These are phyloP conservation scores for Eragrostis curvula DNA, from an alignment of 176 grass and related monocot genomes.

Conservation along the genomic window DNA sequence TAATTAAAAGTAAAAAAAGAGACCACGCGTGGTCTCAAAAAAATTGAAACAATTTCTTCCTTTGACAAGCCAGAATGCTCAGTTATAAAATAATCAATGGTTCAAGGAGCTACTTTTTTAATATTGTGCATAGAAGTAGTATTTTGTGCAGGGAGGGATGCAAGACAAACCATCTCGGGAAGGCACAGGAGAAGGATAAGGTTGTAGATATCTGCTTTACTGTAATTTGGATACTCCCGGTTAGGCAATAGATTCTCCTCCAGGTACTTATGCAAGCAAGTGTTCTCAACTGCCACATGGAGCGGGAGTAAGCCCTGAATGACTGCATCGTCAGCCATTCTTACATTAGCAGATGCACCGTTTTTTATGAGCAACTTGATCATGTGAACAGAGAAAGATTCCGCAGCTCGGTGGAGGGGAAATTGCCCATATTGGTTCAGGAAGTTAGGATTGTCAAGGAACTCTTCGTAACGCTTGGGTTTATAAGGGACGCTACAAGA, in stretches of 20 bases:
- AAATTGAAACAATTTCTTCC: too few species aligned
- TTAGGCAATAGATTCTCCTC: conserved; percentile 30
- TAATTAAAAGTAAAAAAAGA: too few species aligned
- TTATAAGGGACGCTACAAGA: neutral
- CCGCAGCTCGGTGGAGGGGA: conserved; percentile 28
- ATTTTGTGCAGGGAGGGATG: neutral
- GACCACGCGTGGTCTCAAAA: too few species aligned
- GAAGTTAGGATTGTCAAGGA: conserved; percentile 25
- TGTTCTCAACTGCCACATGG: conserved; percentile 43
- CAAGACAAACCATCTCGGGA: conserved; percentile 35
- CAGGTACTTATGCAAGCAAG: conserved; percentile 42
- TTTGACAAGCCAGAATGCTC: too few species aligned
- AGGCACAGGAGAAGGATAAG: conserved; percentile 42
- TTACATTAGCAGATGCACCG: conserved; percentile 21
- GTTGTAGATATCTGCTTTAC: conserved; percentile 21
- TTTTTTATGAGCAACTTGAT: conserved; percentile 2
- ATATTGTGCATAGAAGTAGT: neutral
- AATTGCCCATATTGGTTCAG: conserved; percentile 18
- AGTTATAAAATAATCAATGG: too few species aligned
- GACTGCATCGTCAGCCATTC: neutral
- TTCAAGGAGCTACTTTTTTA: too few species aligned
- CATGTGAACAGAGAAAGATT: conserved; percentile 28
- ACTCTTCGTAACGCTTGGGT: too few species aligned
- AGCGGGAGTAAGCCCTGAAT: conserved; percentile 34
- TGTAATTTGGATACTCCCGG: neutral